Conservation (phyloP, 768 basidiomycete genomes). For the Sporobolomyces pararoseus region DNA sequence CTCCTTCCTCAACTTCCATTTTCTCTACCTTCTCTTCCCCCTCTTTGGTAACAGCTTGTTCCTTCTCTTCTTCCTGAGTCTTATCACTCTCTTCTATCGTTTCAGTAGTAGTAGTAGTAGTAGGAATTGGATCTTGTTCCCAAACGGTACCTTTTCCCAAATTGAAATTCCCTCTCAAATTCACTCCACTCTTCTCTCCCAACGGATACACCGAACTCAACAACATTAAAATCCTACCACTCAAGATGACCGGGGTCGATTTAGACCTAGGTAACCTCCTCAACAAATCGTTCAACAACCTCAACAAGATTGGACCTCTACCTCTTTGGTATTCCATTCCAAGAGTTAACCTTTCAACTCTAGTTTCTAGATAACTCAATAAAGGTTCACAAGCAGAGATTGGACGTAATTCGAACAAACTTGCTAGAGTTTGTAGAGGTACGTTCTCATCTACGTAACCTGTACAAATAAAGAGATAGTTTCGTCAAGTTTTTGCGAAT, state of each 20-base stretch:
- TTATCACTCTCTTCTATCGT: not conserved
- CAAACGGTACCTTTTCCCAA: constrained; percentile 53
- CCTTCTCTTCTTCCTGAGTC: constrained; percentile 19
- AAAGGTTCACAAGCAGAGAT: constrained; percentile 78
- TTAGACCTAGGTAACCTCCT: constrained; percentile 69
- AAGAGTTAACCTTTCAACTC: constrained; percentile 65
- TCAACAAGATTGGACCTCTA: constrained; percentile 76
- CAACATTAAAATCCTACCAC: constrained; percentile 82
- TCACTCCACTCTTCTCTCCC: constrained; percentile 85
- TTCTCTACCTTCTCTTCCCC: constrained; percentile 39
- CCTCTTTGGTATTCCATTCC: constrained; percentile 81
- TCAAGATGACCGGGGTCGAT: constrained; percentile 78
- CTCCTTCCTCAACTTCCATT: constrained; percentile 25
- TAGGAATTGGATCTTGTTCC: too few relatives aligned
- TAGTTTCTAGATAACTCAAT: constrained; percentile 79
- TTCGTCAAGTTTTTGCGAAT: too few relatives aligned
- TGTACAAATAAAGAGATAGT: constrained; percentile 45
- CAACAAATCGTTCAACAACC: constrained; percentile 80
- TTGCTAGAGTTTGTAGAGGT: constrained; percentile 54
- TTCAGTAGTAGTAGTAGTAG: too few relatives aligned
- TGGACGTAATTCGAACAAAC: constrained; percentile 74
- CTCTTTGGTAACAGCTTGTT: constrained; percentile 15
- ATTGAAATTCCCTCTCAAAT: constrained; percentile 73
- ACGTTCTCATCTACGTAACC: constrained; percentile 75
- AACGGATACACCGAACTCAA: constrained; percentile 79